A percentile compares a stretch with the other conserved stretches of the same genome.
Conservation (phyloP, 257 asterid genomes). For the Datura wrightii region DNA sequence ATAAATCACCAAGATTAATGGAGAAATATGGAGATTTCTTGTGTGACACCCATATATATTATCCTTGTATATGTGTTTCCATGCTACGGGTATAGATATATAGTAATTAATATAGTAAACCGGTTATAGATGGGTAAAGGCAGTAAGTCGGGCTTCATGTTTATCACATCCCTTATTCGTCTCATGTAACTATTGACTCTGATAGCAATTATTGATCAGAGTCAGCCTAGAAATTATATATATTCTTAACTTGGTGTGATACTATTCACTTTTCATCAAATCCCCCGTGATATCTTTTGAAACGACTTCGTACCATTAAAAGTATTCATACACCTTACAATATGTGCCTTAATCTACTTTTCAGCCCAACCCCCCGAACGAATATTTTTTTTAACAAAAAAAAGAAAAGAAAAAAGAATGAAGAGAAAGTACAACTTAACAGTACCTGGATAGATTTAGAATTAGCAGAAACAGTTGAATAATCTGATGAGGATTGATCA, state of each 20-base stretch:
- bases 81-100: not conserved
- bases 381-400: not conserved
- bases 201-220: too few species aligned
- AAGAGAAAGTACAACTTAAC: not conserved
- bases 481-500: constrained; percentile 21
- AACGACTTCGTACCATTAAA: too few species aligned
- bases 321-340: not conserved
- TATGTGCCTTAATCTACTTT: not conserved
- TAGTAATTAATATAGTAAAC: too few species aligned
- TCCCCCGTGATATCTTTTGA: too few species aligned
- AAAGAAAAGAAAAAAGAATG: not conserved
- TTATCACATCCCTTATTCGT: too few species aligned
- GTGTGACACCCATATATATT: not conserved
- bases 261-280: too few species aligned
- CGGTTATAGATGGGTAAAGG: too few species aligned
- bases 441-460: not conserved
- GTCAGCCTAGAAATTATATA: too few species aligned
- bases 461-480: not conserved
- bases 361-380: not conserved
- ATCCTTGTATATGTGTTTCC: not conserved
- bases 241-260: too few species aligned
- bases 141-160: too few species aligned
- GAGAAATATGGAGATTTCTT: not conserved
- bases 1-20: not conserved
- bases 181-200: too few species aligned